phyloP scores from a whole-genome alignment of 345 rosid species.

The Euphorbia tirucalli region DNA sequence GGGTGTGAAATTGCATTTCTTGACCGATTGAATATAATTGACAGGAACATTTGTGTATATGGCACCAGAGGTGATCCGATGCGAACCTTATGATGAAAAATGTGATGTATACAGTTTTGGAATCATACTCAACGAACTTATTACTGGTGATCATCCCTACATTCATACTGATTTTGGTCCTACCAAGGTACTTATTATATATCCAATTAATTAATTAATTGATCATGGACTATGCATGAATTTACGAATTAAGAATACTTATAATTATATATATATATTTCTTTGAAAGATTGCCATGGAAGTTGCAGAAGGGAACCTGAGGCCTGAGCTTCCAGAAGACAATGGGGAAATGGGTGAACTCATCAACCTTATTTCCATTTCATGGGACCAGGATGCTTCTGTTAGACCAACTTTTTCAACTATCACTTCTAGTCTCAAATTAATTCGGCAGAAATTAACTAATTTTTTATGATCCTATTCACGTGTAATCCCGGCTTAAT shows the following conservation, averaged over 20 bases:
- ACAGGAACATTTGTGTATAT: slow-evolving; percentile 61
- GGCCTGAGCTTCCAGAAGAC: slow-evolving; percentile 49
- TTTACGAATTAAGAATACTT: too few species aligned
- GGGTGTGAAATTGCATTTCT: too few species aligned
- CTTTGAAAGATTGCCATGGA: slow-evolving; percentile 47
- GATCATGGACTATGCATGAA: too few species aligned
- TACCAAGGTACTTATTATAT: slow-evolving; percentile 29
- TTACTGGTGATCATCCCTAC: slow-evolving; percentile 48
- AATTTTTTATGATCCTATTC: not conserved
- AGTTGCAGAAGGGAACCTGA: slow-evolving; percentile 47
- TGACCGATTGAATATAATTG: too few species aligned
- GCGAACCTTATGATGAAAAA: slow-evolving; percentile 59
- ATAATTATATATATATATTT: too few species aligned
- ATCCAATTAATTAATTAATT: too few species aligned
- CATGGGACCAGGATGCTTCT: slow-evolving; percentile 51
- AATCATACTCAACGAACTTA: slow-evolving; percentile 47
- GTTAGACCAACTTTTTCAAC: slow-evolving; percentile 42
- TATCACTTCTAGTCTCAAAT: slow-evolving; percentile 34
- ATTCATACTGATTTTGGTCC: slow-evolving; percentile 43
- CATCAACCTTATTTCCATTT: slow-evolving; percentile 32
- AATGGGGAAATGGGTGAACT: slow-evolving; percentile 31
- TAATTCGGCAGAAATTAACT: slow-evolving; percentile 5
- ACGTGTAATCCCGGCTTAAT: too few species aligned
- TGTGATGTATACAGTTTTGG: slow-evolving; percentile 59
- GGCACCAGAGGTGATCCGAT: slow-evolving; percentile 60